Percentiles rank a stretch among this genome's conserved stretches.
Evolutionary conservation across 164 flowering plant genomes (phyloP).

Genomic region (Santalum album): DNA sequence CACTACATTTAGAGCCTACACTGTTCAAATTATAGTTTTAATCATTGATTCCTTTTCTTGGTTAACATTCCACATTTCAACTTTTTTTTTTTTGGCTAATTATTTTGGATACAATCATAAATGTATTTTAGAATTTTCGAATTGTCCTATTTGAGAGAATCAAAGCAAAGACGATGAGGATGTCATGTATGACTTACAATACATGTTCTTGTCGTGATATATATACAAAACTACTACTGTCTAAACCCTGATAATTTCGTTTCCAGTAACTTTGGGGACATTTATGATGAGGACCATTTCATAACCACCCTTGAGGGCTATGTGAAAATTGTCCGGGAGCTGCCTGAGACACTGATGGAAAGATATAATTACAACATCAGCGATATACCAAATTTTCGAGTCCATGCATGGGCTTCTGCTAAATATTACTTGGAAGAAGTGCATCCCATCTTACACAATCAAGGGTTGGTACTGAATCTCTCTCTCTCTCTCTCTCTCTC

Average conservation of each 20-base stretch:
- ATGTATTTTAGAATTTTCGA: too few relatives aligned
- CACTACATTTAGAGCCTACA: too few relatives aligned
- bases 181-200: neutral
- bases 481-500: too few relatives aligned
- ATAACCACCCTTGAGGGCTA: slow-evolving; percentile 42
- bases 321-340: slow-evolving; percentile 52
- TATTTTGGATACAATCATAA: too few relatives aligned
- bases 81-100: too few relatives aligned
- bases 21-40: too few relatives aligned
- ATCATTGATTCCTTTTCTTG: too few relatives aligned
- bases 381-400: slow-evolving; percentile 38
- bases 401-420: slow-evolving; percentile 61
- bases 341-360: slow-evolving; percentile 51
- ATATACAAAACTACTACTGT: too few relatives aligned
- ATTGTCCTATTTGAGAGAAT: too few relatives aligned
- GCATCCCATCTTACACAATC: slow-evolving; percentile 39
- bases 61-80: too few relatives aligned
- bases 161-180: neutral
- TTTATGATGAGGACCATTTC: slow-evolving; percentile 66
- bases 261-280: slow-evolving; percentile 59
- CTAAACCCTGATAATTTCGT: slow-evolving; percentile 3
- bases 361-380: slow-evolving; percentile 45
- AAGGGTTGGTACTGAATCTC: slow-evolving; percentile 33
- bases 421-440: slow-evolving; percentile 44
- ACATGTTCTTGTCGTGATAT: slow-evolving; percentile 1